A percentile compares a stretch with the other conserved stretches of the same genome.
These are phyloP conservation scores for Calocera viscosa DNA, from an alignment of 768 basidiomycete genomes.

Conservation along the genomic window DNA sequence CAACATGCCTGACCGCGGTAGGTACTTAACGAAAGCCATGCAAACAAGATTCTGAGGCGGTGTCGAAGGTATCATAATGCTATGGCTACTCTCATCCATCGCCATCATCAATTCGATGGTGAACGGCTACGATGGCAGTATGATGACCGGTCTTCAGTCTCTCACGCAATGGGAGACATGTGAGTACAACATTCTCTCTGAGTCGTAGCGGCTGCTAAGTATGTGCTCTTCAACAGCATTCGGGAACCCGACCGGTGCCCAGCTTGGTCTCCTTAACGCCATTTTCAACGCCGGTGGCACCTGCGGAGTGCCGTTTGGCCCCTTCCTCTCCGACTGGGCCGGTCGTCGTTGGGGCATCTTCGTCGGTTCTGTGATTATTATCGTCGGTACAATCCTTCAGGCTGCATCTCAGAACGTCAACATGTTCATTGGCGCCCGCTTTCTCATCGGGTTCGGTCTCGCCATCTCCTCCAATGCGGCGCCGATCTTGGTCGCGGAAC, in stretches of 20 bases:
- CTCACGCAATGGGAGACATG: not conserved
- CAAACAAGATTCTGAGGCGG: not conserved
- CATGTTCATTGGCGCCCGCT: slow-evolving; percentile 3
- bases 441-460: not conserved
- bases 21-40: no score
- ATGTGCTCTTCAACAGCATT: slow-evolving; percentile 26
- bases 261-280: not conserved
- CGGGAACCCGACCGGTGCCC: not conserved
- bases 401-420: not conserved
- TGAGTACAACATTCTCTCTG: not conserved
- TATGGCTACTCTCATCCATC: not conserved
- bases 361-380: not conserved
- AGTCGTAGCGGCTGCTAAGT: not conserved
- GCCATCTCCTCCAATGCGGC: not conserved
- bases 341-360: not conserved
- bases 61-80: not conserved
- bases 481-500: not conserved
- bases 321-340: not conserved
- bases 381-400: not conserved
- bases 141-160: not conserved
- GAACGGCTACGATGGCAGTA: not conserved
- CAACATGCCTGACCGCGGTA: no score
- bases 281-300: slow-evolving; percentile 47
- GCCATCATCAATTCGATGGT: slow-evolving; percentile 8
- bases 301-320: slow-evolving; percentile 35